These are phyloP conservation scores for Thecamonas trahens DNA, from an alignment of 78 protist genomes.

Conservation along the genomic window DNA sequence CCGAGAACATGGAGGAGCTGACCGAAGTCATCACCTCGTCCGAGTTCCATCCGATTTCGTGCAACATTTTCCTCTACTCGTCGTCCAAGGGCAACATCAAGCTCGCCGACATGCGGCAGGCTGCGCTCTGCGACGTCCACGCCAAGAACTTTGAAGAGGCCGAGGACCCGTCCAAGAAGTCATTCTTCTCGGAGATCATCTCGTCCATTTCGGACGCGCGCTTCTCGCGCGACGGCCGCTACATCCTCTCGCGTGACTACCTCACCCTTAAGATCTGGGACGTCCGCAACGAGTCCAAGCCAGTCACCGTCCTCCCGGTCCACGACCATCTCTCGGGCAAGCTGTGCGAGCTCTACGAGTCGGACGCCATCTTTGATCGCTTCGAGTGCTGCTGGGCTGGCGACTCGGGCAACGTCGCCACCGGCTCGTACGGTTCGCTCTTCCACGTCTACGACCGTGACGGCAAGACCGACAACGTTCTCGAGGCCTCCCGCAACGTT, in stretches of 20 bases:
- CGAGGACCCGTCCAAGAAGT: conserved; percentile 37
- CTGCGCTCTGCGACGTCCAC: conserved; percentile 75
- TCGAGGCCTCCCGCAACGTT: conserved; percentile 6
- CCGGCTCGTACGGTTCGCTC: conserved; percentile 85
- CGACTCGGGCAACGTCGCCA: conserved; percentile 32
- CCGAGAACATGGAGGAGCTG: conserved; percentile 95
- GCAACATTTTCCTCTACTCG: conserved; percentile 79
- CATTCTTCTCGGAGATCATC: conserved; percentile 88
- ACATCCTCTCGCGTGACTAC: conserved; percentile 90
- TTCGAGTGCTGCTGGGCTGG: conserved; percentile 77
- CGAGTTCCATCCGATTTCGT: conserved; percentile 80
- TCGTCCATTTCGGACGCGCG: conserved; percentile 80
- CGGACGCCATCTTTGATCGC: conserved; percentile 89
- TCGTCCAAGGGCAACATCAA: conserved; percentile 63
- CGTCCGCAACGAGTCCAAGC: conserved; percentile 48
- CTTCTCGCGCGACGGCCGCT: conserved; percentile 76
- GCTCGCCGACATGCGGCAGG: conserved; percentile 60
- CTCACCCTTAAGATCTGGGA: conserved; percentile 89
- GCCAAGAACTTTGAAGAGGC: conserved; percentile 49
- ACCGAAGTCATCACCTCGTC: conserved; percentile 94
- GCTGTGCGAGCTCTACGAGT: conserved; percentile 89
- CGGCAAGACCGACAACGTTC: conserved; percentile 3
- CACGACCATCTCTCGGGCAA: conserved; percentile 80
- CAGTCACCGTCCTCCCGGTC: conserved; percentile 56
- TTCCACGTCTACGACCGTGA: conserved; percentile 75